A percentile compares a stretch with the other conserved stretches of the same genome.
Evolutionary conservation across 2,329 filamentous ascomycete genomes (phyloP).

Genomic region (Neurospora sp.): DNA sequence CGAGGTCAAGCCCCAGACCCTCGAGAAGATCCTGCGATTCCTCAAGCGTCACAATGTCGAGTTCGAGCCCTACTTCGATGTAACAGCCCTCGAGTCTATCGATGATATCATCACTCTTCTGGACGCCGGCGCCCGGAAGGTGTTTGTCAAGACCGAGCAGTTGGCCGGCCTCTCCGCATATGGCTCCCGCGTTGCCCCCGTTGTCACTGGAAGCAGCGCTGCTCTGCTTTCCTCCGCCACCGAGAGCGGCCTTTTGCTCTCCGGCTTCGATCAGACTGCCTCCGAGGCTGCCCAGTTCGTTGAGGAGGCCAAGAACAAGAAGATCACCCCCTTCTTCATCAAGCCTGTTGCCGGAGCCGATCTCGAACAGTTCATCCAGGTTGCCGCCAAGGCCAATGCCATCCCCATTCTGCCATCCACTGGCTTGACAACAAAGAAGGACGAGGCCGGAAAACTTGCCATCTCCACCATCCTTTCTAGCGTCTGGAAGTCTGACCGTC

Average conservation of each 20-base stretch:
- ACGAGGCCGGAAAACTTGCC: constrained; percentile 51
- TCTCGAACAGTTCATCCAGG: constrained; percentile 36
- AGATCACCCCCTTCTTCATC: constrained; percentile 39
- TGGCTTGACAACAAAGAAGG: constrained; percentile 57
- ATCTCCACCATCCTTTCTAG: constrained; percentile 62
- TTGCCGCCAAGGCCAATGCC: constrained; percentile 41
- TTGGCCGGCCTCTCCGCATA: constrained; percentile 49
- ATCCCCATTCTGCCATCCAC: constrained; percentile 69
- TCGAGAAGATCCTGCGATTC: constrained; percentile 36
- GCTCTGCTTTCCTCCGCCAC: constrained; percentile 22
- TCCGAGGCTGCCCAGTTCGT: constrained; percentile 34
- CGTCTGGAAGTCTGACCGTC: constrained; percentile 70
- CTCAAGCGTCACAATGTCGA: constrained; percentile 40
- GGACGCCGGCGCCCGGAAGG: constrained; percentile 73
- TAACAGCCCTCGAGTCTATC: constrained; percentile 53
- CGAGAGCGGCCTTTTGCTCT: constrained; percentile 42
- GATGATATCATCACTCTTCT: constrained; percentile 74
- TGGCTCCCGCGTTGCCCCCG: constrained; percentile 45
- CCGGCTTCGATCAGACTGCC: constrained; percentile 37
- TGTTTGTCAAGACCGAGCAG: constrained; percentile 69
- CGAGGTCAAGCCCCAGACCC: constrained; percentile 32
- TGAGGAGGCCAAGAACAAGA: constrained; percentile 34
- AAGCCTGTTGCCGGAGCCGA: constrained; percentile 38
- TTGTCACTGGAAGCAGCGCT: constrained; percentile 27
- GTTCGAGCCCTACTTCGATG: constrained; percentile 65